Evolutionary conservation across 1,139 yeast species (phyloP).

Genomic region (Hyphopichia fennica): DNA sequence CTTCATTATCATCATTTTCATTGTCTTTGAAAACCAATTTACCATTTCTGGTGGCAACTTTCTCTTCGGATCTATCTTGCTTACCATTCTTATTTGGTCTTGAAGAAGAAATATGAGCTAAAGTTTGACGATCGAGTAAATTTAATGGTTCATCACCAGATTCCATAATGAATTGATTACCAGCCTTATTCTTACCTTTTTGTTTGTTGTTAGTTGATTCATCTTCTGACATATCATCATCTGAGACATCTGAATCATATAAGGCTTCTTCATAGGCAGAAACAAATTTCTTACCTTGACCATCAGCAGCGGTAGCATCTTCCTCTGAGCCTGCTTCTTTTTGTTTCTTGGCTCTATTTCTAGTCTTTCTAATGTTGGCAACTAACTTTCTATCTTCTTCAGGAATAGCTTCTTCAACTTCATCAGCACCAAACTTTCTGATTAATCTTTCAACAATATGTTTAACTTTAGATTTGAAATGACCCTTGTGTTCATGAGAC

Average conservation of each 20-base stretch:
- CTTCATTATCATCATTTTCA: slow-evolving; percentile 43
- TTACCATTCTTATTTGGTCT: slow-evolving; percentile 62
- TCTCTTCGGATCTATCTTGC: slow-evolving; percentile 42
- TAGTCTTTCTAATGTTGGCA: slow-evolving; percentile 79
- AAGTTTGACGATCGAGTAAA: slow-evolving; percentile 78
- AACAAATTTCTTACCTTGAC: slow-evolving; percentile 51
- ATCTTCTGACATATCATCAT: slow-evolving; percentile 41
- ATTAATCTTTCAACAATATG: slow-evolving; percentile 89
- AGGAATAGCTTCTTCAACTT: slow-evolving; percentile 78
- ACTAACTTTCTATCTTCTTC: slow-evolving; percentile 81
- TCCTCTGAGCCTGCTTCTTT: slow-evolving; percentile 41
- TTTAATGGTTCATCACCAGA: slow-evolving; percentile 83
- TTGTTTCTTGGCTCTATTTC: slow-evolving; percentile 81
- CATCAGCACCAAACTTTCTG: slow-evolving; percentile 85
- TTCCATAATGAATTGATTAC: slow-evolving; percentile 70
- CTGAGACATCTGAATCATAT: slow-evolving; percentile 57
- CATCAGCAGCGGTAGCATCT: slow-evolving; percentile 18
- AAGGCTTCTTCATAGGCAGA: slow-evolving; percentile 87
- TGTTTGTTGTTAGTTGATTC: slow-evolving; percentile 21
- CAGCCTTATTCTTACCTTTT: slow-evolving; percentile 31
- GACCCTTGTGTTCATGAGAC: slow-evolving; percentile 96
- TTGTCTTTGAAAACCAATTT: slow-evolving; percentile 51
- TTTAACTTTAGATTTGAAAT: slow-evolving; percentile 87
- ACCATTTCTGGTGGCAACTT: slow-evolving; percentile 56
- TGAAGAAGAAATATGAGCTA: slow-evolving; percentile 85